Conservation (phyloP, 179 eudicot species). For the Camellia oleifera region DNA sequence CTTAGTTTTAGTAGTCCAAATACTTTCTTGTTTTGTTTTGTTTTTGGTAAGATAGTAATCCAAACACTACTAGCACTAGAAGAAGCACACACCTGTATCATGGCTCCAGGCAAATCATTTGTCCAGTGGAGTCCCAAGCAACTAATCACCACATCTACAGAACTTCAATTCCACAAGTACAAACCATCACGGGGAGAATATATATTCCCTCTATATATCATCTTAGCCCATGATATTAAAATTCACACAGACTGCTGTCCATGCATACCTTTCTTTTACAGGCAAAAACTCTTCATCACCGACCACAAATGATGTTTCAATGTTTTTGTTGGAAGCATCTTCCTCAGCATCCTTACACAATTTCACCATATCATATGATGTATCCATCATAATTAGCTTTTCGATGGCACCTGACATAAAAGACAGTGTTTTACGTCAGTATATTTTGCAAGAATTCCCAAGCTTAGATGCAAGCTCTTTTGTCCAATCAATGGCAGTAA, state of each 20-base stretch:
- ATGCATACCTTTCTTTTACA: conserved; percentile 71
- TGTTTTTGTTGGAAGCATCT: conserved; percentile 41
- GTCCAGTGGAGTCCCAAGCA: conserved; percentile 99
- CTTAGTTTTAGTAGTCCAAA: background rate
- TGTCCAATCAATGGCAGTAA: background rate
- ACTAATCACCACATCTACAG: conserved; percentile 85
- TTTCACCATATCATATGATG: conserved; percentile 84
- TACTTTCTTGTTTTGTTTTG: background rate
- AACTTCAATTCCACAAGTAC: conserved; percentile 39
- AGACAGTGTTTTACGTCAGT: background rate
- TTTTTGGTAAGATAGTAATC: no score
- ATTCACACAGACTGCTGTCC: conserved; percentile 6
- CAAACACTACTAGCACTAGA: conserved; percentile 1
- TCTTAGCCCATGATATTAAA: background rate
- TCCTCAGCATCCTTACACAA: conserved; percentile 67
- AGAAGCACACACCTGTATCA: conserved; percentile 75
- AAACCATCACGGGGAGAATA: background rate
- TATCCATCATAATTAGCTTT: conserved; percentile 92
- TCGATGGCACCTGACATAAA: conserved; percentile 63
- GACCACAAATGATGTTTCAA: conserved; percentile 82
- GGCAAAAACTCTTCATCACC: conserved; percentile 98
- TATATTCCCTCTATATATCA: background rate
- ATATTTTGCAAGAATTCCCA: background rate
- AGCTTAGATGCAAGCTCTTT: background rate
- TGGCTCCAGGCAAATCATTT: conserved; percentile 98